Conservation (phyloP, 2,329 filamentous ascomycete genomes). For the Aspergillus jensenii region DNA sequence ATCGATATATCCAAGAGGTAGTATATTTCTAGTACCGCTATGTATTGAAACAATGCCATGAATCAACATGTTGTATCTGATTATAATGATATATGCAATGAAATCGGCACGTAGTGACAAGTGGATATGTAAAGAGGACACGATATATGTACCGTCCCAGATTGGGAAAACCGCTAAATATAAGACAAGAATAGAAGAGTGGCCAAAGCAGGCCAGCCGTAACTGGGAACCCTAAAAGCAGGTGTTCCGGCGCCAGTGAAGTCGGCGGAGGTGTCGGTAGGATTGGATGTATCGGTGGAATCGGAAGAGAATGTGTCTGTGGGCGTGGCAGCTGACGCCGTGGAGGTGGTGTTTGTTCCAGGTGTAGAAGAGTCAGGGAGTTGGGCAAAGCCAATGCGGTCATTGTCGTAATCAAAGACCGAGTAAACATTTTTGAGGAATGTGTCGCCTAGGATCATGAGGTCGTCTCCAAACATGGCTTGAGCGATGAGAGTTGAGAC, state of each 20-base stretch:
- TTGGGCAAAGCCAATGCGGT: constrained; percentile 38
- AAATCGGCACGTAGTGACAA: not conserved
- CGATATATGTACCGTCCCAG: not conserved
- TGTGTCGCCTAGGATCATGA: constrained; percentile 81
- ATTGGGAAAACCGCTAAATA: constrained; percentile 4
- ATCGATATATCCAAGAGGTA: not conserved
- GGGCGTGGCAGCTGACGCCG: constrained; percentile 12
- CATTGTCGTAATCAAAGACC: constrained; percentile 73
- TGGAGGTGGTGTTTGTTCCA: constrained; percentile 13
- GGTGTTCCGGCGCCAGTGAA: constrained; percentile 12
- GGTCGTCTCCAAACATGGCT: constrained; percentile 59
- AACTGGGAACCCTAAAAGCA: constrained; percentile 3
- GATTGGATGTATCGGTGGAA: constrained; percentile 11
- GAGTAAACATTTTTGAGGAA: constrained; percentile 90
- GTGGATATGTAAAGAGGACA: constrained; percentile 1
- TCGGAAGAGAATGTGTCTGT: constrained; percentile 13
- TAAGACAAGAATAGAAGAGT: constrained; percentile 15
- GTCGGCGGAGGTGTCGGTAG: constrained; percentile 7
- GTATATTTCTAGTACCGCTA: not conserved
- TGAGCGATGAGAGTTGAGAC: constrained; percentile 73
- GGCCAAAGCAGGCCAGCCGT: constrained; percentile 19
- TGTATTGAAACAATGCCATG: constrained; percentile 2
- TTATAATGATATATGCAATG: constrained; percentile 9
- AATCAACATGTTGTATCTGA: constrained; percentile 10
- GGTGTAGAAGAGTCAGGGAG: constrained; percentile 12